These are phyloP conservation scores for Elsinoe ampelina DNA, from an alignment of 2,329 filamentous ascomycete species.

Conservation along the genomic window DNA sequence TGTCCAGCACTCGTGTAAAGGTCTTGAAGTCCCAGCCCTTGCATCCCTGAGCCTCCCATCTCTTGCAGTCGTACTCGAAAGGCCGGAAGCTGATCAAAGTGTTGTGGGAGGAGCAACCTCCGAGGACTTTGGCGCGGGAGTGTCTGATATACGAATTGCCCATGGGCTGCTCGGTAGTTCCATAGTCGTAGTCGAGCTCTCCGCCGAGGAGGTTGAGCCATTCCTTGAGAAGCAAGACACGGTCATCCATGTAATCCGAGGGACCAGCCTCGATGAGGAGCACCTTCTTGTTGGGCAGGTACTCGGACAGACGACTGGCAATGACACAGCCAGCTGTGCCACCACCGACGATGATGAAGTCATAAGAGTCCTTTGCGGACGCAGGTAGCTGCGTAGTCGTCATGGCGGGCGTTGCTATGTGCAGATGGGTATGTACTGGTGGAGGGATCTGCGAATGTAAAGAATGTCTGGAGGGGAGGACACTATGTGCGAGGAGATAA, in stretches of 20 bases:
- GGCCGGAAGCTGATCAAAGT: conserved; percentile 88
- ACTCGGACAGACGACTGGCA: conserved; percentile 68
- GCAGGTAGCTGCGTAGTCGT: conserved; percentile 60
- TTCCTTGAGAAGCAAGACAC: conserved; percentile 76
- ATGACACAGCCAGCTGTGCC: conserved; percentile 82
- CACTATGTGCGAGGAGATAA: neutral
- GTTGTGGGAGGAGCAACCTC: conserved; percentile 89
- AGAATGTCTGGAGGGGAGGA: neutral
- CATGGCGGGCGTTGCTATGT: conserved; percentile 31
- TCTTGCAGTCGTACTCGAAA: conserved; percentile 77
- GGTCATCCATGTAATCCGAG: conserved; percentile 79
- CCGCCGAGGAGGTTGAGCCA: conserved; percentile 79
- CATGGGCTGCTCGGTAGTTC: conserved; percentile 79
- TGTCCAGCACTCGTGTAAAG: conserved; percentile 72
- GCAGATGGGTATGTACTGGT: neutral
- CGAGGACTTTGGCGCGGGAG: conserved; percentile 83
- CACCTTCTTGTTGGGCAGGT: conserved; percentile 71
- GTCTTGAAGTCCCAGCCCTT: conserved; percentile 79
- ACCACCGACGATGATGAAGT: conserved; percentile 79
- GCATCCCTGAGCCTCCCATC: conserved; percentile 75
- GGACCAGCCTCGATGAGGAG: conserved; percentile 83
- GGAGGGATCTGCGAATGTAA: neutral
- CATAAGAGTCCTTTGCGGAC: conserved; percentile 58
- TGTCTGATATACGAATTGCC: conserved; percentile 89
- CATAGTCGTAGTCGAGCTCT: conserved; percentile 85